A percentile compares a stretch with the other conserved stretches of the same genome.
These are phyloP conservation scores for Zoysia japonica DNA, from an alignment of 176 grass and related monocot species.

Conservation along the genomic window DNA sequence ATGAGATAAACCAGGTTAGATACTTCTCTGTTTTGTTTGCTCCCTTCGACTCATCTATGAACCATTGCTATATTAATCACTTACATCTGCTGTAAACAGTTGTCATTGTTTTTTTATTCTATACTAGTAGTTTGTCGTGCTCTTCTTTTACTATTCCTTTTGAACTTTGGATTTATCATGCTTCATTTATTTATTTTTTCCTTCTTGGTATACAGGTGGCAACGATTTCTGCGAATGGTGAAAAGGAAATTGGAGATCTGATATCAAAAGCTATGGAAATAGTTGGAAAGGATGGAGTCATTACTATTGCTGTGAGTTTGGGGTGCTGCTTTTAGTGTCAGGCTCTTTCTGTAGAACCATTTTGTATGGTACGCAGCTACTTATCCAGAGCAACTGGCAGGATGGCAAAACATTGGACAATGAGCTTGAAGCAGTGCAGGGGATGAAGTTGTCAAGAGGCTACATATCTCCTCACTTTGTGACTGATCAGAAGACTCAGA, in stretches of 20 bases:
- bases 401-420: conserved; percentile 84
- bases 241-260: conserved; percentile 93
- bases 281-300: conserved; percentile 92
- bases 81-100: neutral
- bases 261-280: conserved; percentile 87
- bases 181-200: conserved; percentile 23
- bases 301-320: conserved; percentile 79
- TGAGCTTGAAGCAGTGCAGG: conserved; percentile 84
- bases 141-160: conserved; percentile 4
- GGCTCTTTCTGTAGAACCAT: neutral
- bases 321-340: conserved; percentile 37
- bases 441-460: conserved; percentile 92
- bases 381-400: conserved; percentile 48
- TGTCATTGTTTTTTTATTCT: neutral
- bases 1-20: conserved; percentile 89
- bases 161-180: conserved; percentile 16
- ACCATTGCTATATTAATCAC: conserved; percentile 29
- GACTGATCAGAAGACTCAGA: conserved; percentile 87
- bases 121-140: neutral
- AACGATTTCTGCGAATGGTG: conserved; percentile 93
- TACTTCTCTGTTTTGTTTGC: neutral
- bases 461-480: conserved; percentile 98
- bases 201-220: conserved; percentile 63
- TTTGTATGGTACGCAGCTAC: conserved; percentile 13
- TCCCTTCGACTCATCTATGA: neutral